These are phyloP conservation scores for Fusarium verrucosum DNA, from an alignment of 2,329 filamentous ascomycete species.

Conservation along the genomic window DNA sequence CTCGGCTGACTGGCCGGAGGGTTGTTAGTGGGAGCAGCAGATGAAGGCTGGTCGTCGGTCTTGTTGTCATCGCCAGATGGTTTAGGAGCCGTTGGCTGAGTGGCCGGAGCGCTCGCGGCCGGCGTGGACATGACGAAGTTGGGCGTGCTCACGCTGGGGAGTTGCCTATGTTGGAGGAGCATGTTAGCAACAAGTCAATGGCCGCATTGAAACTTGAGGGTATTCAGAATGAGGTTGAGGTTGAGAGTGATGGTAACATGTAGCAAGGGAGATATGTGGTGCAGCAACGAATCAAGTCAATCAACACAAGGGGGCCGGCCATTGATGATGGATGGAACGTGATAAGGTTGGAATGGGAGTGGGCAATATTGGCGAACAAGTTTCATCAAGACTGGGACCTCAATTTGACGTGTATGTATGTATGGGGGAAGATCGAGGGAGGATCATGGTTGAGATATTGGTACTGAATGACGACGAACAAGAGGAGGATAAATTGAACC, in stretches of 20 bases:
- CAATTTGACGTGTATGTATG: conserved; percentile 14
- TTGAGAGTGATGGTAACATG: conserved; percentile 5
- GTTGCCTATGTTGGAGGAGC: conserved; percentile 45
- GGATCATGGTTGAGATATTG: conserved; percentile 4
- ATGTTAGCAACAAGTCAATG: conserved; percentile 47
- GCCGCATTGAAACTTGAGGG: conserved; percentile 10
- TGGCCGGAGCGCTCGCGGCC: conserved; percentile 34
- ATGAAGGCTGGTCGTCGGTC: conserved; percentile 19
- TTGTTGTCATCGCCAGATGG: conserved; percentile 22
- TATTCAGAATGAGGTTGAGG: conserved; percentile 5
- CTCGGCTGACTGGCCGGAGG: conserved; percentile 11
- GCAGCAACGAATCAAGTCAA: conserved; percentile 11
- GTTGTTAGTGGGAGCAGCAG: conserved; percentile 7
- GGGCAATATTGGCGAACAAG: conserved; percentile 22
- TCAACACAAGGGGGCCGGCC: conserved; percentile 24
- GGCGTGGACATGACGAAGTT: conserved; percentile 49
- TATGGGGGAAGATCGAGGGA: conserved; percentile 19
- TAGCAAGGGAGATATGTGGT: conserved; percentile 18
- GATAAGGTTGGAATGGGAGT: conserved; percentile 29
- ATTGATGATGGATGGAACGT: conserved; percentile 4
- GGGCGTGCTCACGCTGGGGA: conserved; percentile 32
- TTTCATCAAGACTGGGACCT: neutral
- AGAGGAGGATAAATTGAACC: conserved; percentile 19
- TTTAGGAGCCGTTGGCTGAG: conserved; percentile 32
- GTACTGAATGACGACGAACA: conserved; percentile 6